Base-by-base conservation (phyloP, 805 yeast genomes). In the Blastobotrys mokoenaii region DNA sequence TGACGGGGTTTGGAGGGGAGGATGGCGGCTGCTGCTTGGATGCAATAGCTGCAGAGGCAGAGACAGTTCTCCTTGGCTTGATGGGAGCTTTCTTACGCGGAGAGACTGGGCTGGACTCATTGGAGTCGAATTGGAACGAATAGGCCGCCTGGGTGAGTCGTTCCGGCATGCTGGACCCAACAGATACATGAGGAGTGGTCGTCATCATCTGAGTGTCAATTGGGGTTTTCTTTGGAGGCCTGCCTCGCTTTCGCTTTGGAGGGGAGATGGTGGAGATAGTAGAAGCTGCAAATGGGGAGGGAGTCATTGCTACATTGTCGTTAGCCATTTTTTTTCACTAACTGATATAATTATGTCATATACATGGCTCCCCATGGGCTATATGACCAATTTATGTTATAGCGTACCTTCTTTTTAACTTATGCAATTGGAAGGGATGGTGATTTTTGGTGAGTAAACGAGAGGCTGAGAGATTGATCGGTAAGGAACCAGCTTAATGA, bases 201-300 rank as follows among this genome's bases (percentile, higher is more conserved):
- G 42, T 22, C 52, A 51, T 50, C 33, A 47, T 45, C 40, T 50
- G 51, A 20, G 50, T 52, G 41, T 49, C 54, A 40, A 52, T 51
- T 9, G 51, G 56, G 18, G 49, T 36, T 27, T 44, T 46, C 45
- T 52, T 52, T 29, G 56, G 54, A 6, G 56, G 56, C 11, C 56
- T 38, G 33, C 56, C 56, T 12, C 51, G 40, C 42, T 43, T 52
- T 14, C 46, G 43, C 36, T 47, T 42, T 12, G 47, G 41, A 25
- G 46, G 46, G 8, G 27, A 22, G 8, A 22, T 4, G 8, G 27
- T 22, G 27, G 27, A n/a, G n/a, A n/a, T 22, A 8, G 4, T 22
- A 22, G 27, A 22, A 22, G 27, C 27, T 4, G 27, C 27, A 22
- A 22, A 22, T 22, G 27, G 27, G 8, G 27, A 22, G 7, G 27